Evolutionary conservation across 2,329 filamentous ascomycete species (phyloP), one percentile per base, ranked within the genome.

Genomic region (Drechslerella stenobrocha): DNA sequence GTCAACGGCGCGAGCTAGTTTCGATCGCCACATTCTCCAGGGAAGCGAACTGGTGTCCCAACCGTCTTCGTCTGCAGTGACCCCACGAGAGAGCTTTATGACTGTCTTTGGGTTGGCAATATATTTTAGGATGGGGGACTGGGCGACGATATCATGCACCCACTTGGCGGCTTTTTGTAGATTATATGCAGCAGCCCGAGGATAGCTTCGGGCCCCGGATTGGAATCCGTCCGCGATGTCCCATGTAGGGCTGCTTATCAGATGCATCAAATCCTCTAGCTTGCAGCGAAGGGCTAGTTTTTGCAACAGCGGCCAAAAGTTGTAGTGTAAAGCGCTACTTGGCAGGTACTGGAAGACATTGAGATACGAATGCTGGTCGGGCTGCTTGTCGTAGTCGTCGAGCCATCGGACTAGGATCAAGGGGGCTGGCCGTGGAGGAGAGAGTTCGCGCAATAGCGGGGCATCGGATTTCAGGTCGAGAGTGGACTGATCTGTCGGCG

Each of bases 21-120:
- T 67, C 9, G 63, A 67, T 32, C 63, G 53, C 63, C 63, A 67
- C 63, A 67, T 67, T 20, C 63, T 51, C 63, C 63, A 67, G 40
- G 55, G 55, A 20, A 67, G 55, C 7, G 63, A 67, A 30, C 50
- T 46, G 7, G 63, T 67, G 23, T 67, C 63, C 63, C 63, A 67
- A 18, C 15, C 53, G 15, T 67, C 63, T 18, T 67, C 55, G 9
- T 51, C 63, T 15, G 23, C 15, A 22, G 13, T 40, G 9, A 24
- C 50, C 8, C 47, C 53, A 9, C 26, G 7, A 5, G 37, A 47
- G 20, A 24, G n/a, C 44, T 44, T 42, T 48, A 42, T 28, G 26
- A 26, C 63, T 20, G 26, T 60, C 47, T 60, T 67, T 8, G 55
- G 55, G 28, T 11, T 44, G n/a, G 53, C 48, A 24, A 60, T 48